Base-by-base conservation (phyloP, 192 early-diverging fungal species). In the Polychytrium aggregatum region DNA sequence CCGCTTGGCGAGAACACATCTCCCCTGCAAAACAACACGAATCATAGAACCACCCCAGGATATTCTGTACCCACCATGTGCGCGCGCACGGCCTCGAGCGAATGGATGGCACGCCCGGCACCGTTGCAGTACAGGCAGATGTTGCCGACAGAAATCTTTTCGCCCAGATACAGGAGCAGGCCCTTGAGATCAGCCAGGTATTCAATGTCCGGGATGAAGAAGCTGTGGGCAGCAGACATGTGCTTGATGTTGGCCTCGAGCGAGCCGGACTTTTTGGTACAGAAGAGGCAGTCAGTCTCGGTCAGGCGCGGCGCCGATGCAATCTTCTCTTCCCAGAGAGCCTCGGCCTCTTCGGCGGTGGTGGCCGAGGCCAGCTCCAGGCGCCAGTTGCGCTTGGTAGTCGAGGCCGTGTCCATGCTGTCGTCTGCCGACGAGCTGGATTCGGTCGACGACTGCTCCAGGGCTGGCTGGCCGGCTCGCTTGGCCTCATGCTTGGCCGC, bases 141-240 rank as follows among this genome's bases (percentile, higher is more conserved):
- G 68, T 99, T 96, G 51, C 82, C 92, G 17, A 99, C 84, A 20
- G 82, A 76, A 50, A 99, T 77, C 67, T 97, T 97, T 58, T 97
- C 92, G 18, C 83, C 90, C 27, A 99, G 69, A 57, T 94, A 97
- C 58, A 68, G 75, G 46, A 99, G 71, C 46, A 99, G 66, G 6
- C 94, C 96, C 30, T 75, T 79, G 21, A 92, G 55, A 55, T 97
- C 87, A 1, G 82, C 81, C 46, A 99, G 60, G 59, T 82, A 94
- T 64, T 97, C 94, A 30, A 96, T 75, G 65, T 97, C 92, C 20
- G 96, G 96, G 55, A 99, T 85, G 52, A 97, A 99, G 58, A 99
- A 87, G 59, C 82, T 82, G 65, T 99, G 96, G 24, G 63, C 71
- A 39, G 60, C 64, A 14, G 87, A 77, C 96, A 99, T 99, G 67